These are phyloP conservation scores for Rhodotorula sp. DNA, from an alignment of 1,284 basidiomycete genomes.

Conservation along the genomic window DNA sequence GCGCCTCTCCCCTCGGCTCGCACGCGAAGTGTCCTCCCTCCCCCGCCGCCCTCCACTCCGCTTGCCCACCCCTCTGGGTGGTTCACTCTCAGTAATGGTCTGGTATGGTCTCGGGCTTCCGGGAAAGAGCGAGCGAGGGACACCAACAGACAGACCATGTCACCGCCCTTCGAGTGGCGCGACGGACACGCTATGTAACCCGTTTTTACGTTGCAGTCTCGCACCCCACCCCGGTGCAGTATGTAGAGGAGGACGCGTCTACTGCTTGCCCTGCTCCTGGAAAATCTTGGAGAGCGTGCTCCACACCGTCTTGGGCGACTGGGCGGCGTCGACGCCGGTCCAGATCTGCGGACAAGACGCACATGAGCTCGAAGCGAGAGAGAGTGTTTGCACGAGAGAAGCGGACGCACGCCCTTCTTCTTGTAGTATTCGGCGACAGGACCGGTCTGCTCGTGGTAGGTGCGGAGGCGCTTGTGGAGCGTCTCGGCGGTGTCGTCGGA, in stretches of 20 bases:
- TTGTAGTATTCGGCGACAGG: slow-evolving; percentile 98
- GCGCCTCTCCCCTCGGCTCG: too few relatives aligned
- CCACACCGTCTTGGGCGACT: slow-evolving; percentile 90
- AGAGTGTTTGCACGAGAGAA: not conserved
- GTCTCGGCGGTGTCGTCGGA: slow-evolving; percentile 67
- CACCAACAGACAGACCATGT: not conserved
- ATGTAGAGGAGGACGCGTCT: not conserved
- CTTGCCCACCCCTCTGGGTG: too few relatives aligned
- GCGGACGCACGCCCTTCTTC: slow-evolving; percentile 62
- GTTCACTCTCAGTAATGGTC: too few relatives aligned
- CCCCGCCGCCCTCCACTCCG: too few relatives aligned
- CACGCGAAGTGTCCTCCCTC: too few relatives aligned
- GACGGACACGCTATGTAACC: not conserved
- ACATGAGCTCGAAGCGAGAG: too few relatives aligned
- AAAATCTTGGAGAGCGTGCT: slow-evolving; percentile 63
- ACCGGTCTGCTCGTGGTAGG: slow-evolving; percentile 90
- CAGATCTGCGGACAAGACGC: slow-evolving; percentile 58
- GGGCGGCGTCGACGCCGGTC: slow-evolving; percentile 88
- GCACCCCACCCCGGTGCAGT: not conserved
- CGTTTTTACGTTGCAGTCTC: not conserved
- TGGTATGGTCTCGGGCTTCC: too few relatives aligned
- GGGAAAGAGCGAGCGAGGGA: too few relatives aligned
- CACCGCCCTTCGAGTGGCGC: too few relatives aligned
- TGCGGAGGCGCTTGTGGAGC: slow-evolving; percentile 78
- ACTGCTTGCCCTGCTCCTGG: slow-evolving; percentile 39